Conservation (phyloP, 2,329 filamentous ascomycete species). For the Fusarium oligoseptatum region DNA sequence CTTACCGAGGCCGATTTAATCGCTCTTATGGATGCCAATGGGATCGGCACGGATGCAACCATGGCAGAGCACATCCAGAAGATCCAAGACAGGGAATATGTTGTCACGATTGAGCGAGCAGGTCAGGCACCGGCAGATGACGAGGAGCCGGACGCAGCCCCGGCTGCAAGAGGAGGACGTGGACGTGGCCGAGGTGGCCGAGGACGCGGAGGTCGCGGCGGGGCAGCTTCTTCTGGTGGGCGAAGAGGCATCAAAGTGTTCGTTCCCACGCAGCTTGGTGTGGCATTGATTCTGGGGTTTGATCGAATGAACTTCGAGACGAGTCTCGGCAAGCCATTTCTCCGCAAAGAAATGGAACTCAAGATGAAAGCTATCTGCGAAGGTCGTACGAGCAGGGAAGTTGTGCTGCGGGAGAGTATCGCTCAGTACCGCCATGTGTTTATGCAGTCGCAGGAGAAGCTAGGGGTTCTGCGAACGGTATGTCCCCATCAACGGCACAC, state of each 20-base stretch:
- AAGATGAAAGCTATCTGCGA: conserved; percentile 98
- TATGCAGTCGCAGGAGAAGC: conserved; percentile 81
- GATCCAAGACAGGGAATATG: conserved; percentile 92
- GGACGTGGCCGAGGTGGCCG: conserved; percentile 63
- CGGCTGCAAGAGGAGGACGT: conserved; percentile 60
- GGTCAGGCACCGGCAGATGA: conserved; percentile 53
- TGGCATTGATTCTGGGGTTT: conserved; percentile 94
- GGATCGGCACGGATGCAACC: conserved; percentile 97
- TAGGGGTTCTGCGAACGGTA: conserved; percentile 75
- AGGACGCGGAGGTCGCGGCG: conserved; percentile 54
- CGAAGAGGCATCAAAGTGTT: conserved; percentile 80
- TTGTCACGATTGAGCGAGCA: conserved; percentile 70
- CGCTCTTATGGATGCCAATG: conserved; percentile 97
- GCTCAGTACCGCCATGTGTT: conserved; percentile 90
- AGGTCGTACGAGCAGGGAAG: conserved; percentile 79
- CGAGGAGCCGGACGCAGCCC: conserved; percentile 54
- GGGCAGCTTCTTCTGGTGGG: conserved; percentile 57
- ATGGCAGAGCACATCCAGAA: conserved; percentile 99
- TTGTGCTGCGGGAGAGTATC: conserved; percentile 85
- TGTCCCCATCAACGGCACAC: conserved; percentile 49
- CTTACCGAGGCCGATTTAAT: conserved; percentile 97
- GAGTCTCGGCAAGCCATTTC: conserved; percentile 93
- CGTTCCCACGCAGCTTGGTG: conserved; percentile 90
- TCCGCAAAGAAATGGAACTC: conserved; percentile 97
- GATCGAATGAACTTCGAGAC: conserved; percentile 94